Evolutionary conservation across 257 asterid species (phyloP), one percentile per base, ranked within the genome.

Genomic region (Euphrasia confusa): DNA sequence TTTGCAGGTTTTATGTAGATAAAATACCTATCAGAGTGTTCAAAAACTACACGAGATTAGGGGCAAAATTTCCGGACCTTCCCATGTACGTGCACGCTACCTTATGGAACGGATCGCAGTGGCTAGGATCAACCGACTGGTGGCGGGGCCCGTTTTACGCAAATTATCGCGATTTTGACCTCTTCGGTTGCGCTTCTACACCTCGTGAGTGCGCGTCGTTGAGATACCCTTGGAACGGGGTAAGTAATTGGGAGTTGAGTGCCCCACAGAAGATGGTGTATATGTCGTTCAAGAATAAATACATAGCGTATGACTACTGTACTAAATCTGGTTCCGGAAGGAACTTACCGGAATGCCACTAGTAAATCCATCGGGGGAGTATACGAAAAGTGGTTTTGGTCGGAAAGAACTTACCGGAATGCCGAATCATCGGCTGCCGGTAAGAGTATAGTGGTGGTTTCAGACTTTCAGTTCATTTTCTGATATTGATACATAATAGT

Each of bases 71-170:
- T 44, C 73, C 73, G 0, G 61, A 10, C 2, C 5, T 4, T 1
- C 56, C 68, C 14, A 61, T 61, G 74, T 10, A 17, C 9, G 32
- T 56, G 5, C 58, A 28, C 2, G 73, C 52, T 12, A 39, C 15
- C 8, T 3, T 68, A 8, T 68, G 73, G 68, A 61, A 69, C 8
- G 50, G 4, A 7, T n/a, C 68, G 1, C 35, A 24, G 9, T 69
- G 68, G 67, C 56, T 68, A 2, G 72, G 72, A 7, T 14, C 55
- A 0, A 28, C 39, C 3, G n/a, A 60, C 59, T 68, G 72, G 72
- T 52, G 7, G 0, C 0, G 0, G 0, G 67, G 68, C 2, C 68
- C 73, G 2, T 60, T 68, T 52, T 39, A 2, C 0, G 67, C 63
- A 3, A 39, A 24, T 17, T 68, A 49, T 37, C 55, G 54, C 8